These are phyloP conservation scores for Knoxdaviesia capensis DNA, from an alignment of 2,329 filamentous ascomycete species.

Conservation along the genomic window DNA sequence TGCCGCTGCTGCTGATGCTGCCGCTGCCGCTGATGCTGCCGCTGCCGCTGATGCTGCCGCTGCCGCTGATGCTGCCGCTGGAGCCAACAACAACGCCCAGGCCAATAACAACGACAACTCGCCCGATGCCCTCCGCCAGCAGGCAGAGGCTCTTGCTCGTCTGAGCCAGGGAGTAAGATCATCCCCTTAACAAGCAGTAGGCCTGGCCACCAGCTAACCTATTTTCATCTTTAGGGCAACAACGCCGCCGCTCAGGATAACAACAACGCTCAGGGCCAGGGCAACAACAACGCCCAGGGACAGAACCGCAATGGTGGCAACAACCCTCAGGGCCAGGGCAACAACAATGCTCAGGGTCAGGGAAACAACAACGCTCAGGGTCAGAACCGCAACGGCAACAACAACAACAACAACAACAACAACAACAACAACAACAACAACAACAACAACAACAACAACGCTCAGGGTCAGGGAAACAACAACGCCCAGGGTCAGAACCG, in stretches of 20 bases:
- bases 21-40: constrained; percentile 7
- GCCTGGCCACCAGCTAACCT: too few species aligned
- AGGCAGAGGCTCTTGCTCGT: too few species aligned
- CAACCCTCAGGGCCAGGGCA: constrained; percentile 1
- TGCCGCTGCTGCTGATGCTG: constrained; percentile 7
- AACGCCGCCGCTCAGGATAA: constrained; percentile 3
- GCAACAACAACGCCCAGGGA: constrained; percentile 3
- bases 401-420: constrained; percentile 1
- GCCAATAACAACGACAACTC: constrained; percentile 3
- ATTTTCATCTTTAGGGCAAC: neutral
- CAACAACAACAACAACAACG: constrained; percentile 3
- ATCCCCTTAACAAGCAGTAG: too few species aligned
- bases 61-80: neutral
- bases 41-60: too few species aligned
- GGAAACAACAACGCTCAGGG: neutral
- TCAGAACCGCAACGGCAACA: constrained; percentile 5
- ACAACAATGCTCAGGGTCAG: constrained; percentile 3
- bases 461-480: constrained; percentile 5
- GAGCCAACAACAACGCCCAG: constrained; percentile 1
- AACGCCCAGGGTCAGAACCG: constrained; percentile 4
- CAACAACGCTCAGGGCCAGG: constrained; percentile 2
- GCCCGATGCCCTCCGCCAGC: too few species aligned
- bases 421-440: constrained; percentile 4
- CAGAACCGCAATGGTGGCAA: constrained; percentile 4
- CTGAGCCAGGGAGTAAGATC: too few species aligned